Percentiles rank a stretch among this genome's conserved stretches.
Evolutionary conservation across 345 rosid genomes (phyloP).

Genomic region (Reutealis trisperma): DNA sequence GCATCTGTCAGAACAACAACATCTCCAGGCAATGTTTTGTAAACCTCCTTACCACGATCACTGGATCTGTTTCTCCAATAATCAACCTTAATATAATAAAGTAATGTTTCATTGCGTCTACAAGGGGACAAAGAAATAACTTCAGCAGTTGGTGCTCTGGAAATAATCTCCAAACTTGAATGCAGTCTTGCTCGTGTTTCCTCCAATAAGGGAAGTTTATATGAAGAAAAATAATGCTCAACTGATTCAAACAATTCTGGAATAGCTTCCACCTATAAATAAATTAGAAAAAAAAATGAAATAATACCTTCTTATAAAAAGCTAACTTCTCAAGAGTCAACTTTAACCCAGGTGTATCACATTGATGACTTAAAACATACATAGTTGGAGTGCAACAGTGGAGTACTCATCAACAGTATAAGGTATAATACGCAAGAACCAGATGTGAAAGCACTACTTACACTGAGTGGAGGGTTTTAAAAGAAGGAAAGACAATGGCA

Average conservation of each 20-base stretch:
- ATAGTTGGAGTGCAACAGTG: too few relatives aligned
- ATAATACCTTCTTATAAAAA: background rate
- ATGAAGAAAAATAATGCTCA: slow-evolving; percentile 31
- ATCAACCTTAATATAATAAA: slow-evolving; percentile 29
- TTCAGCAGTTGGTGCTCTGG: slow-evolving; percentile 37
- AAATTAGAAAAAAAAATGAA: background rate
- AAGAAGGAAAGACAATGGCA: too few relatives aligned
- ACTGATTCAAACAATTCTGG: slow-evolving; percentile 34
- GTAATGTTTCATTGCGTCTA: background rate
- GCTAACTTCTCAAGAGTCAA: too few relatives aligned
- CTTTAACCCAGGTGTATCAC: too few relatives aligned
- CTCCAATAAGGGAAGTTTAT: slow-evolving; percentile 41
- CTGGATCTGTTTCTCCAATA: slow-evolving; percentile 38
- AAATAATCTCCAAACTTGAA: slow-evolving; percentile 35
- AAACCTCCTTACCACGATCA: slow-evolving; percentile 28
- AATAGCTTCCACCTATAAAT: slow-evolving; percentile 36
- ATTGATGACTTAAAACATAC: too few relatives aligned
- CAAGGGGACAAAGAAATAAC: slow-evolving; percentile 7
- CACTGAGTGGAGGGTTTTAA: too few relatives aligned
- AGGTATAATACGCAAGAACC: too few relatives aligned
- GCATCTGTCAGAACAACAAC: slow-evolving; percentile 35
- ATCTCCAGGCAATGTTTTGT: slow-evolving; percentile 47
- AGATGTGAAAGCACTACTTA: too few relatives aligned
- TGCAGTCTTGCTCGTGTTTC: slow-evolving; percentile 40
- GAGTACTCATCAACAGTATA: too few relatives aligned